These are phyloP conservation scores for Pseudogymnoascus sp. DNA, from an alignment of 2,329 filamentous ascomycete genomes.

Conservation along the genomic window DNA sequence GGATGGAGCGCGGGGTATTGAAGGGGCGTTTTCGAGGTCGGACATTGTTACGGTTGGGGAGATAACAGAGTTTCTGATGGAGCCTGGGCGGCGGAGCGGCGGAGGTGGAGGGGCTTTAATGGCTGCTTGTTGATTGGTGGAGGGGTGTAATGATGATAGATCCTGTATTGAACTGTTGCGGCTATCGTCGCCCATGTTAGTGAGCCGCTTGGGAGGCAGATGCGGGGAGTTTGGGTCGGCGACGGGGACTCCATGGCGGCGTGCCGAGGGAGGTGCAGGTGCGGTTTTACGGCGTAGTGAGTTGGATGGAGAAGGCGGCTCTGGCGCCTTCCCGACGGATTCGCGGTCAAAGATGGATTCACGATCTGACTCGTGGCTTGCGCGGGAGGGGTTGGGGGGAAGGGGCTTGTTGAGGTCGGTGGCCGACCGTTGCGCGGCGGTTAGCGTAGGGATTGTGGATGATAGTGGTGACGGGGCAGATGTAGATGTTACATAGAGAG, in stretches of 20 bases:
- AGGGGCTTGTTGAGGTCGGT: slow-evolving; percentile 58
- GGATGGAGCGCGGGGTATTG: slow-evolving; percentile 35
- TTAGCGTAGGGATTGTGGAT: slow-evolving; percentile 19
- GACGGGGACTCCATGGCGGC: slow-evolving; percentile 29
- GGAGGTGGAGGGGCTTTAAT: slow-evolving; percentile 29
- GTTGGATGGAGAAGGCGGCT: slow-evolving; percentile 33
- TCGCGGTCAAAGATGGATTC: slow-evolving; percentile 51
- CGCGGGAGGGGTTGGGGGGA: slow-evolving; percentile 46
- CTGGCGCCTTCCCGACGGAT: slow-evolving; percentile 46
- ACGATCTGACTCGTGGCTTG: slow-evolving; percentile 34
- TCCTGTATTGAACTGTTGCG: slow-evolving; percentile 13
- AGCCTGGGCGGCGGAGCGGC: slow-evolving; percentile 27
- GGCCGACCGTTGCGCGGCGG: slow-evolving; percentile 33
- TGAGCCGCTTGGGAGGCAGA: slow-evolving; percentile 22
- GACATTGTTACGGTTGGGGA: slow-evolving; percentile 26
- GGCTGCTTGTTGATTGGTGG: slow-evolving; percentile 15
- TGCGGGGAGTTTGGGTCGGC: slow-evolving; percentile 26
- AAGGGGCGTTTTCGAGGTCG: neutral
- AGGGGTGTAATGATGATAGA: slow-evolving; percentile 19
- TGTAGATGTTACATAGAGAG: slow-evolving; percentile 11
- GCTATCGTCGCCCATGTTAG: slow-evolving; percentile 28
- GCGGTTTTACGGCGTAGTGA: slow-evolving; percentile 31
- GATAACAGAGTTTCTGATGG: slow-evolving; percentile 20
- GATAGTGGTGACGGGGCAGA: slow-evolving; percentile 22
- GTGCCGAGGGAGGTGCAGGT: slow-evolving; percentile 37